Base-by-base conservation (phyloP, 1,139 yeast genomes). In the Scheffersomyces segobiensis region DNA sequence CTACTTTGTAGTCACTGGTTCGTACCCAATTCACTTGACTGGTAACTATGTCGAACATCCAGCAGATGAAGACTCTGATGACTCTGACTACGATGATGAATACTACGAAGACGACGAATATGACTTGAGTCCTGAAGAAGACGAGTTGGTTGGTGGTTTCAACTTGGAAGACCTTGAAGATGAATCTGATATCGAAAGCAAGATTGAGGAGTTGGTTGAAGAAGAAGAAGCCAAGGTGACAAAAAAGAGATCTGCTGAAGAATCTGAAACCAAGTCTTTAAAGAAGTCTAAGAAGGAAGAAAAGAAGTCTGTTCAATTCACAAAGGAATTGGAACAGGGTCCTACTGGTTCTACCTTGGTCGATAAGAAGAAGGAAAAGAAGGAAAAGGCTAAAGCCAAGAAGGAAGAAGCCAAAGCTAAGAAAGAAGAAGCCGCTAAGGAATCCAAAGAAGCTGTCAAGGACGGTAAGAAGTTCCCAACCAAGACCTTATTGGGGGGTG, bases 31-130 rank as follows among this genome's bases (percentile, higher is more conserved):
- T 66, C 96, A 93, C 76, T 82, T 95, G 71, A 84, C 92, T 68
- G 99, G 99, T 82, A 93, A 95, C 87, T 92, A 89, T 79, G 89
- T 95, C 71, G 96, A 91, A 72, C 97, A 93, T 77, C 98, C 98
- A 74, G 93, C 87, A 65, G 96, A 89, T 66, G 89, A 84, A 57
- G 88, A 82, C 49, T 78, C 82, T 58, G 86, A 79, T 54, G 88
- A 84, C 56, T 83, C 79, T 55, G 84, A 79, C 58, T 79, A 78
- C 55, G 87, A 82, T 55, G 85, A 82, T 54, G 81, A 75, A 53
- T 80, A 78, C 57, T 80, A 80, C 58, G 85, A 24, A 6, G 85
- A 82, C 57, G 93, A 87, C 58, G 97, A 90, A 67, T 91, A 91
- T 73, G 96, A 92, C 75, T 83, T 91, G 73, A 88, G 96, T 59